These are phyloP conservation scores for Caryopteris hybrid DNA, from an alignment of 305 asterid genomes.

Conservation along the genomic window DNA sequence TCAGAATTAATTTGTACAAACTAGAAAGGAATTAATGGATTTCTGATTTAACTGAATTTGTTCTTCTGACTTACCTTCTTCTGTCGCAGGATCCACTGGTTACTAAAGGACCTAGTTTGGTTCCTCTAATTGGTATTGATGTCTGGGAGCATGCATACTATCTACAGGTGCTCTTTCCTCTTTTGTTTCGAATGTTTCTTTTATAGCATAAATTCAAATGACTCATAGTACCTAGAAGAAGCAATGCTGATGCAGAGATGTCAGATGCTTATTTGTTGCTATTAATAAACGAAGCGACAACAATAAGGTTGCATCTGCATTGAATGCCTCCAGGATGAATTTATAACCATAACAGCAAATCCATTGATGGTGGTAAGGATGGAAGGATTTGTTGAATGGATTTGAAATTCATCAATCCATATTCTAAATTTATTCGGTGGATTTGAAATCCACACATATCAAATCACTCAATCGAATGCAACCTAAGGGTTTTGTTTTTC, in stretches of 20 bases:
- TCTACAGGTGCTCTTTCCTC: slow-evolving; percentile 50
- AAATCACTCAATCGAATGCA: background rate
- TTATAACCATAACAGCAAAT: background rate
- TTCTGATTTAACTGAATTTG: background rate
- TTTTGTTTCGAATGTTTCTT: background rate
- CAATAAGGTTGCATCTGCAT: background rate
- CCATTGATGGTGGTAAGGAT: background rate
- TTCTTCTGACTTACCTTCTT: background rate
- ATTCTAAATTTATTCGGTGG: background rate
- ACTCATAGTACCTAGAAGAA: background rate
- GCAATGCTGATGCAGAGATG: background rate
- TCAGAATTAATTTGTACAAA: background rate
- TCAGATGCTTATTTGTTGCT: background rate
- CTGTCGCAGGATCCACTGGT: slow-evolving; percentile 78
- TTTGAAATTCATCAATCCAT: background rate
- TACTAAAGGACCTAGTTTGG: slow-evolving; percentile 74
- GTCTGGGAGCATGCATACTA: slow-evolving; percentile 98
- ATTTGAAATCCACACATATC: background rate
- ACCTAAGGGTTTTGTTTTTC: background rate
- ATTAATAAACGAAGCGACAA: background rate
- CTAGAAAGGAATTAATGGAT: background rate
- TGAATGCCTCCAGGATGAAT: background rate
- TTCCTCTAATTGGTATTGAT: slow-evolving; percentile 89
- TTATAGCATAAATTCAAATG: background rate
- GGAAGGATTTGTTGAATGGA: background rate